Conservation (phyloP, 1,284 basidiomycete species). For the Hemileia vastatrix region DNA sequence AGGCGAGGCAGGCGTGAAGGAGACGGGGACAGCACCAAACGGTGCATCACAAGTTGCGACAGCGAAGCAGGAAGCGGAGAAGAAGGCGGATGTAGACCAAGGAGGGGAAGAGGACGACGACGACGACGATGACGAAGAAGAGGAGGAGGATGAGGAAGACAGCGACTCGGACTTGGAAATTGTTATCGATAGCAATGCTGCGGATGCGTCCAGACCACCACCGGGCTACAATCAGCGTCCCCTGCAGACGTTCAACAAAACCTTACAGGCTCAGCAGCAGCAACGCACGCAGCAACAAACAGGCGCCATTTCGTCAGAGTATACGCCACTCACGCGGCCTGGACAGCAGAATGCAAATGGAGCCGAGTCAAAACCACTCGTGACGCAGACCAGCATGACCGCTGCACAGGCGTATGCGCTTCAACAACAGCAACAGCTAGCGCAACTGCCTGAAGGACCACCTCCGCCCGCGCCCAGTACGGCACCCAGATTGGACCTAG, state of each 20-base stretch:
- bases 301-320: slow-evolving; percentile 73
- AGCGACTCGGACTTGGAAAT: slow-evolving; percentile 46
- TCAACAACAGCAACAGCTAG: slow-evolving; percentile 9
- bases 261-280: slow-evolving; percentile 27
- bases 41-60: too few relatives aligned
- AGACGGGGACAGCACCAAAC: too few relatives aligned
- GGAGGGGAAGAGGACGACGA: slow-evolving; percentile 32
- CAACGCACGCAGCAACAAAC: slow-evolving; percentile 44
- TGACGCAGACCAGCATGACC: too few relatives aligned
- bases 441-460: slow-evolving; percentile 34
- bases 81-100: slow-evolving; percentile 13
- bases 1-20: too few relatives aligned
- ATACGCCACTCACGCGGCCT: slow-evolving; percentile 70
- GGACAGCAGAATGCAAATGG: slow-evolving; percentile 45
- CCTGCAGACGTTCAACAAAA: slow-evolving; percentile 29
- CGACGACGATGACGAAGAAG: slow-evolving; percentile 33
- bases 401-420: slow-evolving; percentile 21
- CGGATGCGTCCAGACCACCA: slow-evolving; percentile 32
- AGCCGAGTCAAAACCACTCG: too few relatives aligned
- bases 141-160: slow-evolving; percentile 43
- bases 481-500: slow-evolving; percentile 32
- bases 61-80: too few relatives aligned
- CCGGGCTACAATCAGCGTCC: slow-evolving; percentile 12
- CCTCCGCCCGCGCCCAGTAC: slow-evolving; percentile 37
- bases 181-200: slow-evolving; percentile 44